Evolutionary conservation across 768 basidiomycete species (phyloP), one percentile per base, ranked within the genome.

Genomic region (Mycena galericulata): DNA sequence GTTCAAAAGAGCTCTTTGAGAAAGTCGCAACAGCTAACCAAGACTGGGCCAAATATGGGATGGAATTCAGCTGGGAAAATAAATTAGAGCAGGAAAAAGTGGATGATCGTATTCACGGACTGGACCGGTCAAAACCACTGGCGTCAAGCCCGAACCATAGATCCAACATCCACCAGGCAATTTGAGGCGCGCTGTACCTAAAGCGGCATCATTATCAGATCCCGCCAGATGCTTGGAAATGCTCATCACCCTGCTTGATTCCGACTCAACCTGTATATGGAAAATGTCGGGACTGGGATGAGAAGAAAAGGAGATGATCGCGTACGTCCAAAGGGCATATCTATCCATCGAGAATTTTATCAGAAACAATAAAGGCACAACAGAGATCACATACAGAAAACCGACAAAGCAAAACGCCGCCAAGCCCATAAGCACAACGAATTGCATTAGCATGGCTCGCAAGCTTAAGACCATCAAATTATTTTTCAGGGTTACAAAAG

Each of bases 91-190:
- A n/a, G n/a, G n/a, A 30, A 34, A 22, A 59, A 11, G 17, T 24
- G 26, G 24, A 58, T 9, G 26, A 18, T 49, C 30, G 34, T 15
- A 38, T 27, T 5, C 43, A 36, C 46, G 6, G 27, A 87, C 92
- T 86, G 26, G 96, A 89, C 74, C 84, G 84, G 70, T 94, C 88
- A 74, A 99, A 98, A 5, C 97, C 97, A 51, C 85, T 89, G 0
- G 96, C 95, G 79, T 98, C 97, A 8, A 99, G 86, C n/a, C 97
- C 97, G 75, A 99, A 98, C 88, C 89, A 95, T 12, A 96, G 78
- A 75, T 97, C 94, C 26, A 97, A 85, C 90, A 98, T 94, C 95
- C 95, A 97, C 96, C 95, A 98, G 0, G 92, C 90, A 60, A 97
- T 94, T 29, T 65, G 67, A 7, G 63, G 32, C 9, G 50, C 38